Evolutionary conservation across 352 stramenopile genomes (phyloP), one percentile per base, ranked within the genome.

Genomic region (Blastocystis sp.): DNA sequence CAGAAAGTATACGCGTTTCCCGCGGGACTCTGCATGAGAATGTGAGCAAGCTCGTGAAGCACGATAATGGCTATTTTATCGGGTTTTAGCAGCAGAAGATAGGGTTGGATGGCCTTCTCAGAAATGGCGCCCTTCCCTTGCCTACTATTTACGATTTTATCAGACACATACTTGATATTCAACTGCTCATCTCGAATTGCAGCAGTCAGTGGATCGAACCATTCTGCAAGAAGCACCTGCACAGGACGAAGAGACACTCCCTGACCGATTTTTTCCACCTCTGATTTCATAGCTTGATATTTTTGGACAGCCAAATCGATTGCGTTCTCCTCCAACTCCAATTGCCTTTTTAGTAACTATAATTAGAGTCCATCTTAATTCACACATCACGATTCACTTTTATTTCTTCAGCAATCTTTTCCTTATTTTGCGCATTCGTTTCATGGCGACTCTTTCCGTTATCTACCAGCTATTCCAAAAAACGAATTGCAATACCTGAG

Each of bases 21-120:
- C 18, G 39, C 50, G 0, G 94, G 78, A 16, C 90, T 85, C 73
- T 92, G 76, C 26, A 91, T 92, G 5, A 91, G 59, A 13, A 82
- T 81, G n/a, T 69, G 37, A 1, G 93, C 90, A 50, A 92, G 91
- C 39, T 92, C 91, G 75, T 95, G 92, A 45, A 93, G 90, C 13
- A 92, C 45, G 79, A 96, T 92, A 41, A 95, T 92, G n/a, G 94
- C 92, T 64, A 96, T 91, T 79, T 96, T 95, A 75, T 93, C 91
- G 20, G 93, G 90, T 75, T 92, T 91, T 8, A 96, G 81, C 0
- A 93, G 87, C 82, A 93, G 93, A 0, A 96, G 79, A 55, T 94
- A 92, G 4, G 93, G 93, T 16, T 89, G 66, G 47, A 89, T 89
- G 4, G 50, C 41, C 43, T 76, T 79, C 43, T 79, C 78, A 3